A percentile compares a stretch with the other conserved stretches of the same genome.
phyloP scores from a whole-genome alignment of 2,329 filamentous ascomycete genomes.

The Sordariomycetes sp. region DNA sequence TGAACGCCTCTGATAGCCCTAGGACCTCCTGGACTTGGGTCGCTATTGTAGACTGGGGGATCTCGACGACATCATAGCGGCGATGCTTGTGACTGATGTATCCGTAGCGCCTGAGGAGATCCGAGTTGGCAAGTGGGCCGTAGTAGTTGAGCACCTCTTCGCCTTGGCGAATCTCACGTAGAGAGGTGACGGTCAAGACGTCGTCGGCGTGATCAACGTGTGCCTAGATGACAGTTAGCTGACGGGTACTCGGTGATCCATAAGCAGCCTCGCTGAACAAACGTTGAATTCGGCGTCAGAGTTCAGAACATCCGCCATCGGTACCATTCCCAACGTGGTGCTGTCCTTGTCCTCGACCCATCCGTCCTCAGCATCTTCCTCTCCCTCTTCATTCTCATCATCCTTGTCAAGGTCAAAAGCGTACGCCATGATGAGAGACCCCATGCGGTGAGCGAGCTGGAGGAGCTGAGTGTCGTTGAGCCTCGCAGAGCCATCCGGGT shows the following conservation, averaged over 20 bases:
- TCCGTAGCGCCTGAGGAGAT: conserved; percentile 73
- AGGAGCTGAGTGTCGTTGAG: conserved; percentile 31
- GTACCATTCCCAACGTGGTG: conserved; percentile 70
- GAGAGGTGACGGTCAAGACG: conserved; percentile 55
- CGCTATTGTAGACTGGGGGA: conserved; percentile 49
- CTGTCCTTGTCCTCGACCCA: conserved; percentile 52
- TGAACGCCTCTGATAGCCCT: conserved; percentile 9
- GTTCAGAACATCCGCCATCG: conserved; percentile 81
- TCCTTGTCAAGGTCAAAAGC: conserved; percentile 65
- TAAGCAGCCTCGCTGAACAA: conserved; percentile 11
- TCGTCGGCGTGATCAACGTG: conserved; percentile 40
- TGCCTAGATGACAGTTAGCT: conserved; percentile 18
- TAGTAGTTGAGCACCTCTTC: conserved; percentile 85
- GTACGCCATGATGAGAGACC: conserved; percentile 83
- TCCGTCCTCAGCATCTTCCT: conserved; percentile 47
- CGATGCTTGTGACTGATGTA: conserved; percentile 72
- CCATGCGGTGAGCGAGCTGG: conserved; percentile 61
- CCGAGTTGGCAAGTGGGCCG: conserved; percentile 68
- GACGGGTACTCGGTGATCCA: too few species aligned
- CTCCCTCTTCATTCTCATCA: conserved; percentile 38
- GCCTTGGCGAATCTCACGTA: conserved; percentile 54
- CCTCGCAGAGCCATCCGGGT: conserved; percentile 16
- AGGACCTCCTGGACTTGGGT: conserved; percentile 19
- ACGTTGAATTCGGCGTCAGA: conserved; percentile 82
- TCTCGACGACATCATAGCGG: conserved; percentile 71